phyloP scores from a whole-genome alignment of 768 basidiomycete genomes.

The Boletus bicolor region DNA sequence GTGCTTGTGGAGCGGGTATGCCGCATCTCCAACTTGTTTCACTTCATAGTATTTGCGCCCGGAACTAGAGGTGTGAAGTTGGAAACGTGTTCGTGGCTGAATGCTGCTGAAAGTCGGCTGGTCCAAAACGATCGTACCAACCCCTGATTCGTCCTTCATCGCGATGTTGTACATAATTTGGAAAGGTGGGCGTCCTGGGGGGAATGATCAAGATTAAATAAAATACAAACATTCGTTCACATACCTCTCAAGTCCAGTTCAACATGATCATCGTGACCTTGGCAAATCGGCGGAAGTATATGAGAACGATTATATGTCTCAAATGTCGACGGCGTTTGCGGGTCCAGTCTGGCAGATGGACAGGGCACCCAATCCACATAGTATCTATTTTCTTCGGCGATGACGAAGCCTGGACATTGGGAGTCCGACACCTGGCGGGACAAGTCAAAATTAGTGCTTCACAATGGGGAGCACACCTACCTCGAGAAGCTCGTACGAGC shows the following conservation, averaged over 20 bases:
- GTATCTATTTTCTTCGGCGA: constrained; percentile 58
- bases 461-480: constrained; percentile 37
- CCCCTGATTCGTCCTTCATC: constrained; percentile 61
- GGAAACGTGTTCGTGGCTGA: constrained; percentile 74
- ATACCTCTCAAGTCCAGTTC: constrained; percentile 79
- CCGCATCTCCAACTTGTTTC: constrained; percentile 80
- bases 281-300: constrained; percentile 75
- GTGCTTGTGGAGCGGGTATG: constrained; percentile 75
- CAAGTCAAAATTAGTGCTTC: not conserved
- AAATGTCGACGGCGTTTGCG: constrained; percentile 52
- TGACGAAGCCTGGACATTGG: constrained; percentile 77
- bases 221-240: constrained; percentile 10
- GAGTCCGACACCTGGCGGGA: constrained; percentile 66
- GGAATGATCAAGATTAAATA: not conserved
- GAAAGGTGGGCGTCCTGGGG: constrained; percentile 83
- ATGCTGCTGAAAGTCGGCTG: constrained; percentile 85
- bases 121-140: constrained; percentile 66
- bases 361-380: constrained; percentile 75
- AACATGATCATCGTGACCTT: constrained; percentile 76
- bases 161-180: constrained; percentile 89
- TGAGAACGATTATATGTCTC: constrained; percentile 70
- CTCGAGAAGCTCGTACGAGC: constrained; percentile 69
- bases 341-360: constrained; percentile 68
- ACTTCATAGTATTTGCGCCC: constrained; percentile 90
- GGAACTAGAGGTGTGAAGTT: constrained; percentile 71